These are phyloP conservation scores for Flaveria sonorensis DNA, from an alignment of 129 eudicot species.

Conservation along the genomic window DNA sequence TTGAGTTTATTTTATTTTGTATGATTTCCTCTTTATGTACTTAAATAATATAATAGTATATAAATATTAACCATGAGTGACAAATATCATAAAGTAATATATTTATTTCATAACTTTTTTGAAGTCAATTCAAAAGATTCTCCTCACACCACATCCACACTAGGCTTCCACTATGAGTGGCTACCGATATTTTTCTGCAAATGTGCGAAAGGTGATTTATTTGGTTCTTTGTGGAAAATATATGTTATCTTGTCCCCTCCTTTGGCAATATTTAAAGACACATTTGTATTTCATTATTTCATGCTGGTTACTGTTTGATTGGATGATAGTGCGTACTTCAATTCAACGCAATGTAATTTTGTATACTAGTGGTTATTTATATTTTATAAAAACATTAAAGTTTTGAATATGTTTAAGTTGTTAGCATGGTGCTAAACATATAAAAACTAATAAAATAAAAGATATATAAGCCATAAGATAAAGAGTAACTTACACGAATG, in stretches of 20 bases:
- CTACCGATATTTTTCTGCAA: constrained; percentile 22
- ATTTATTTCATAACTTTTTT: background rate
- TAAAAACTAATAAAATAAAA: background rate
- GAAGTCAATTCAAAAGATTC: constrained; percentile 41
- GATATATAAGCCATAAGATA: background rate
- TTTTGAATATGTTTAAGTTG: background rate
- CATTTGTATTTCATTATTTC: background rate
- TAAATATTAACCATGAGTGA: constrained; percentile 4
- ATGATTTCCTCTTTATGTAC: no score
- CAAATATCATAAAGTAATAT: constrained; percentile 3
- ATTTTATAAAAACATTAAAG: background rate
- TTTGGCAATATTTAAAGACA: constrained; percentile 10
- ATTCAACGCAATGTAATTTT: background rate
- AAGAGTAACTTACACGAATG: background rate
- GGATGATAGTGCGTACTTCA: background rate
- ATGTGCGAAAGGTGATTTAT: constrained; percentile 27
- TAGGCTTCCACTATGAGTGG: constrained; percentile 45
- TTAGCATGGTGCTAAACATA: background rate
- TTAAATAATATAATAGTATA: background rate
- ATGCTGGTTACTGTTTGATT: background rate
- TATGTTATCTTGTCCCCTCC: constrained; percentile 26
- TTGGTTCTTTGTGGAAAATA: constrained; percentile 26
- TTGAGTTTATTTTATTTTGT: no score
- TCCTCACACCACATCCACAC: constrained; percentile 38
- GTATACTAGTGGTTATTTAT: background rate